Percentiles rank a stretch among this genome's conserved stretches.
These are phyloP conservation scores for Hemileccinum impolitum DNA, from an alignment of 768 basidiomycete species.

Conservation along the genomic window DNA sequence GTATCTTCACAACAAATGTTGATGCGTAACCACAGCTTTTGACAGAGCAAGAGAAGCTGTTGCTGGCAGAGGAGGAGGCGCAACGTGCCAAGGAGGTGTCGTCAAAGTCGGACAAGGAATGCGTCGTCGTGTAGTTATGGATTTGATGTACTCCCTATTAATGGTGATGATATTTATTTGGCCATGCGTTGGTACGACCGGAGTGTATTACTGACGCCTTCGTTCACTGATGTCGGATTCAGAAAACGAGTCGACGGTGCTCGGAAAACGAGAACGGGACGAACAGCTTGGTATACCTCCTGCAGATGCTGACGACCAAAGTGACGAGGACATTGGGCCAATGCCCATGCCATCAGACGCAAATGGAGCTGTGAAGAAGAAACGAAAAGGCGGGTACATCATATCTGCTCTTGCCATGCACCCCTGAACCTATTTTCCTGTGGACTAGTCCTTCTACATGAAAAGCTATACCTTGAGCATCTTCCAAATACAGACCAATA, in stretches of 20 bases:
- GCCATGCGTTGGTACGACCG: too few species aligned
- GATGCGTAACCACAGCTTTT: conserved; percentile 42
- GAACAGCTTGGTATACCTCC: conserved; percentile 13
- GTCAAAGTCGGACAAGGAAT: conserved; percentile 41
- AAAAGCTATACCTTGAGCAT: conserved; percentile 88
- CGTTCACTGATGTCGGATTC: conserved; percentile 37
- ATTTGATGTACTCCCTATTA: neutral
- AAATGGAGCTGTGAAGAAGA: conserved; percentile 56
- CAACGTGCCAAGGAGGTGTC: conserved; percentile 32
- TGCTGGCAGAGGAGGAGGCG: conserved; percentile 53
- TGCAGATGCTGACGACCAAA: conserved; percentile 46
- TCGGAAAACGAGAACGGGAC: conserved; percentile 62
- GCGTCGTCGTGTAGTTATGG: conserved; percentile 57
- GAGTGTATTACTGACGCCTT: too few species aligned
- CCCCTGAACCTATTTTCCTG: conserved; percentile 15
- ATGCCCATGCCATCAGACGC: conserved; percentile 66
- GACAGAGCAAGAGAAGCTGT: conserved; percentile 60
- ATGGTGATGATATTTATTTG: neutral
- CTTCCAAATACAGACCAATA: conserved; percentile 91
- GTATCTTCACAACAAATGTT: neutral
- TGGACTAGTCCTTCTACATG: conserved; percentile 81
- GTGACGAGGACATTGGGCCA: conserved; percentile 79
- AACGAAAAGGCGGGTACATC: conserved; percentile 67
- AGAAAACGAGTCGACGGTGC: conserved; percentile 49
- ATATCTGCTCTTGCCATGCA: conserved; percentile 4